Base-by-base conservation (phyloP, 2,329 filamentous ascomycete genomes). In the Helotiales sp. region DNA sequence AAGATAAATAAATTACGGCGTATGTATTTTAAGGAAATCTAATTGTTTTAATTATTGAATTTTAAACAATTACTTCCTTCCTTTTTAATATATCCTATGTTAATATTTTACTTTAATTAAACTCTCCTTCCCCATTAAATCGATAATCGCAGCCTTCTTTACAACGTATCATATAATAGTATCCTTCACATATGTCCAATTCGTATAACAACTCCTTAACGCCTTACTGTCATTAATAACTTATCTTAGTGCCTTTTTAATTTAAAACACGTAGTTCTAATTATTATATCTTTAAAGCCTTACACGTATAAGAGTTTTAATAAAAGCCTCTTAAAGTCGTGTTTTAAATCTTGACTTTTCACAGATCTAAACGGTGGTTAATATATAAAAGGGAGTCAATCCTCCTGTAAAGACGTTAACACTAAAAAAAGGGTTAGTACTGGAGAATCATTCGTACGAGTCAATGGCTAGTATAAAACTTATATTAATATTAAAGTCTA, bases 211-310 rank as follows among this genome's bases (percentile, higher is more conserved):
- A 0, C 78, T 80, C 2, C 80, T 79, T 6, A 82, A 73, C 20
- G 74, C 77, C 50, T 71, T 76, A 2, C 77, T 76, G 63, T 82
- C 79, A 10, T 70, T 63, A 22, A 69, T 68, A 26, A 82, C 72
- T 28, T 65, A 74, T 0, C 34, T 61, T 15, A 83, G 54, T 0
- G 73, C 80, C 22, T 77, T 68, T 7, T 70, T 71, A 15, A 80
- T 70, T 80, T 80, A 83, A 3, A 73, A 74, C 6, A 78, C 77
- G 65, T 79, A 82, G n/a, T 76, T 76, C 77, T 79, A 83, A 47
- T 69, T 71, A 8, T 76, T 72, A 45, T 82, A 75, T 55, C 71
- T 67, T 59, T 80, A 73, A 61, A 30, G 28, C 58, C 58, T 37
- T 61, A 20, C 58, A 2, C 79, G 63, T 6, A 82, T 66, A 2